A percentile compares a stretch with the other conserved stretches of the same genome.
Evolutionary conservation across 2,329 filamentous ascomycete species (phyloP).

Genomic region (Sclerotinia subarctica): DNA sequence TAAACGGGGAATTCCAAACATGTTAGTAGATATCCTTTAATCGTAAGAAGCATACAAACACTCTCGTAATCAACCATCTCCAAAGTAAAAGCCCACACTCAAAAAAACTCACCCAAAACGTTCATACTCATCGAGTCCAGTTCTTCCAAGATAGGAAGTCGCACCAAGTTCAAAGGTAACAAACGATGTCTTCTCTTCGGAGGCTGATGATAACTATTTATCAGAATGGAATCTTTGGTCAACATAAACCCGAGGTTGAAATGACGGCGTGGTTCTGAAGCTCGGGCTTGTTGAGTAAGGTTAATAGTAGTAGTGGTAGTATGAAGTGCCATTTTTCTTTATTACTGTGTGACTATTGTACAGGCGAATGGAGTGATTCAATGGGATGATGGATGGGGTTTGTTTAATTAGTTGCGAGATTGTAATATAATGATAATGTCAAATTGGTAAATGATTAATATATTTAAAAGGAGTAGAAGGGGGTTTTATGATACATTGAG

Average conservation of each 20-base stretch:
- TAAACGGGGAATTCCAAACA: slow-evolving; percentile 2
- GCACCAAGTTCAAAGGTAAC: not conserved
- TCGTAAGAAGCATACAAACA: not conserved
- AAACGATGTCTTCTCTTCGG: not conserved
- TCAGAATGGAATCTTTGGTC: not conserved
- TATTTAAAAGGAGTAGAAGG: too few relatives aligned
- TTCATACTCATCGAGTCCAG: slow-evolving; percentile 14
- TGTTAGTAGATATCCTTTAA: slow-evolving; percentile 1
- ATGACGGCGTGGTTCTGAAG: slow-evolving; percentile 4
- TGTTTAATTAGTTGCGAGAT: too few relatives aligned
- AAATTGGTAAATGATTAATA: too few relatives aligned
- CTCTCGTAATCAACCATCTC: not conserved
- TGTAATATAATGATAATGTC: too few relatives aligned
- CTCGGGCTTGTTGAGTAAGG: not conserved
- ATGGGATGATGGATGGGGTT: too few relatives aligned
- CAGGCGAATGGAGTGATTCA: too few relatives aligned
- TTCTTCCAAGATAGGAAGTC: not conserved
- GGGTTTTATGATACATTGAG: too few relatives aligned
- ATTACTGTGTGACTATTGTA: not conserved
- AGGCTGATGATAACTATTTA: slow-evolving; percentile 2
- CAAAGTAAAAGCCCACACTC: too few relatives aligned
- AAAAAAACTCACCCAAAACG: slow-evolving; percentile 13
- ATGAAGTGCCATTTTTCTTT: not conserved
- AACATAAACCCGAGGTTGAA: slow-evolving; percentile 1
- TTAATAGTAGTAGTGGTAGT: too few relatives aligned